Conservation (phyloP, 2,329 filamentous ascomycete genomes). For the Knufia petricola region DNA sequence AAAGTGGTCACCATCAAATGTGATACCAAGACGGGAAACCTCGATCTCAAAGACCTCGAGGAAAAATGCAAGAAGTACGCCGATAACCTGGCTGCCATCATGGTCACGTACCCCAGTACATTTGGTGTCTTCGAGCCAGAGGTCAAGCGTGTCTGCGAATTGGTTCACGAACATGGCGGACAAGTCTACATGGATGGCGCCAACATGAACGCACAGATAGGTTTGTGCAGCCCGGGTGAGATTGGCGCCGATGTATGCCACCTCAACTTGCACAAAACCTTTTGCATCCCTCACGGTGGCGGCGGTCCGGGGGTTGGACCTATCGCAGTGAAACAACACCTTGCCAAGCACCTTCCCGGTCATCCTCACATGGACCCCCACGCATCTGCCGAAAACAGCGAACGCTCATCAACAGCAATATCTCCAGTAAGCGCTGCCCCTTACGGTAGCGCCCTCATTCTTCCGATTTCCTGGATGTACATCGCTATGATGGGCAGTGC, state of each 20-base stretch:
- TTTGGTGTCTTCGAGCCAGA: slow-evolving; percentile 90
- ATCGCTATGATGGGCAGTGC: slow-evolving; percentile 83
- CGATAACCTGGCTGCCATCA: slow-evolving; percentile 79
- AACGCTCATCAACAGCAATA: slow-evolving; percentile 39
- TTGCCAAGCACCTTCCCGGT: slow-evolving; percentile 65
- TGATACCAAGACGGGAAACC: slow-evolving; percentile 73
- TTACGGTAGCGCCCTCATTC: slow-evolving; percentile 81
- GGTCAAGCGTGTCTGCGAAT: slow-evolving; percentile 72
- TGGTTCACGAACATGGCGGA: slow-evolving; percentile 79
- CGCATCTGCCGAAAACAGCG: slow-evolving; percentile 23
- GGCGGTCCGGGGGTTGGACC: slow-evolving; percentile 89
- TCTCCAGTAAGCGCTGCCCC: slow-evolving; percentile 70
- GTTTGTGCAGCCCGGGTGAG: slow-evolving; percentile 84
- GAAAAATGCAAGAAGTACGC: slow-evolving; percentile 82
- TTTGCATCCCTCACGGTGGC: slow-evolving; percentile 94
- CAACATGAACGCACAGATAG: slow-evolving; percentile 98
- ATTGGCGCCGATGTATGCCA: slow-evolving; percentile 96
- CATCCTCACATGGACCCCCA: slow-evolving; percentile 49
- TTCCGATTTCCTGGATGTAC: slow-evolving; percentile 91
- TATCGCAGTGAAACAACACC: slow-evolving; percentile 79
- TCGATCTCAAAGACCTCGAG: slow-evolving; percentile 77
- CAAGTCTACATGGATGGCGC: slow-evolving; percentile 98
- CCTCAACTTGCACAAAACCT: slow-evolving; percentile 96
- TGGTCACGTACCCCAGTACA: slow-evolving; percentile 94
- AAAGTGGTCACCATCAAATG: slow-evolving; percentile 88